Evolutionary conservation across 495 filamentous ascomycete species (phyloP).

Genomic region (Neurospora sp.): DNA sequence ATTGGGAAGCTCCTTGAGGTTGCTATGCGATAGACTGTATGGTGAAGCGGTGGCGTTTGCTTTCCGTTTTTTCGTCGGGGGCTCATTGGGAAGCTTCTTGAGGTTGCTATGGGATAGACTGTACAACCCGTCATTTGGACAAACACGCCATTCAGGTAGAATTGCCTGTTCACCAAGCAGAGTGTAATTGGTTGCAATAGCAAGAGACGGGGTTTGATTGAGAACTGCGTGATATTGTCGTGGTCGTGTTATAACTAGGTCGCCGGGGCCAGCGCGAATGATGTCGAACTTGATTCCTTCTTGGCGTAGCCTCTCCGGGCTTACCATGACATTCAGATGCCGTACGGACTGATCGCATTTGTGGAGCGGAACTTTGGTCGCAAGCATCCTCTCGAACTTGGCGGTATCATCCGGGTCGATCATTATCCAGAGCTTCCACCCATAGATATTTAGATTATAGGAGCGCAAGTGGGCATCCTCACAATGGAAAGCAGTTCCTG

Average conservation of each 20-base stretch:
- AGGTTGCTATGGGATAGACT: not conserved
- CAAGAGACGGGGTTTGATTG: not conserved
- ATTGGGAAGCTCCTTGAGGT: too few species aligned
- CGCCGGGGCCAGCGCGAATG: not conserved
- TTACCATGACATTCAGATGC: not conserved
- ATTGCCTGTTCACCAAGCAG: not conserved
- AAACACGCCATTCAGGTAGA: not conserved
- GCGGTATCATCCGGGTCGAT: not conserved
- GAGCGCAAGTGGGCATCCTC: not conserved
- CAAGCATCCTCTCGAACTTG: not conserved
- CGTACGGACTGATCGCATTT: not conserved
- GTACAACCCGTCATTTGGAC: not conserved
- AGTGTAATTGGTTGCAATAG: not conserved
- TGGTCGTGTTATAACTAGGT: not conserved
- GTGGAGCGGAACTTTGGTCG: not conserved
- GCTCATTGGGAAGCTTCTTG: not conserved
- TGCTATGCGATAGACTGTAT: too few species aligned
- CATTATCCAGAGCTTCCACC: not conserved
- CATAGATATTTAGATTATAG: not conserved
- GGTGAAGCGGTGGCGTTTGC: not conserved
- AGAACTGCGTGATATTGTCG: not conserved
- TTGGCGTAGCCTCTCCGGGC: not conserved
- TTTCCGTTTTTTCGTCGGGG: not conserved
- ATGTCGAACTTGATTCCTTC: not conserved
- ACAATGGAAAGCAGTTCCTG: not conserved